These are phyloP conservation scores for Hanseniaspora lindneri DNA, from an alignment of 805 yeast species.

Conservation along the genomic window DNA sequence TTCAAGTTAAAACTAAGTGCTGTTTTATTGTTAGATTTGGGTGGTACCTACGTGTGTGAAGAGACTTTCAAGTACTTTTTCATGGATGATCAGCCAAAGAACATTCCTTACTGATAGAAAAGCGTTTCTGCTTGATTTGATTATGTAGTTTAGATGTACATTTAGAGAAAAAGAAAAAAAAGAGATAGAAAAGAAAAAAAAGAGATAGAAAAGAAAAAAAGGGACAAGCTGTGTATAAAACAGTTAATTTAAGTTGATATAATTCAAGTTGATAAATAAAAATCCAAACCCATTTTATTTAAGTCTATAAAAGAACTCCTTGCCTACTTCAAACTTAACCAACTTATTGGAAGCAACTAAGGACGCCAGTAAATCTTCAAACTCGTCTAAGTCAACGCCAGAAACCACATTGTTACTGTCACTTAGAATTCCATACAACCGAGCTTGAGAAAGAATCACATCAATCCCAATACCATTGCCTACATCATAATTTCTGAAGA, in stretches of 20 bases:
- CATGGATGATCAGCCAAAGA: slow-evolving; percentile 85
- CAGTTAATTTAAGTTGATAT: too few relatives aligned
- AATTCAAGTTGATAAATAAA: too few relatives aligned
- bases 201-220: too few relatives aligned
- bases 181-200: background rate
- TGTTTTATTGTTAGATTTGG: slow-evolving; percentile 64
- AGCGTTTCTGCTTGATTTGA: too few relatives aligned
- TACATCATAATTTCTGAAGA: slow-evolving; percentile 8
- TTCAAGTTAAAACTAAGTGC: slow-evolving; percentile 71
- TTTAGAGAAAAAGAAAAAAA: background rate
- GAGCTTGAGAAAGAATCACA: slow-evolving; percentile 8
- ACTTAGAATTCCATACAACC: slow-evolving; percentile 10
- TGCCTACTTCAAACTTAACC: background rate
- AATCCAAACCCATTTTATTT: background rate
- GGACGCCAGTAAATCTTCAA: background rate
- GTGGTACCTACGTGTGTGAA: slow-evolving; percentile 67
- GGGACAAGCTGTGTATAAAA: too few relatives aligned
- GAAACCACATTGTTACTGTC: slow-evolving; percentile 3
- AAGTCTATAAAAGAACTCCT: slow-evolving; percentile 12
- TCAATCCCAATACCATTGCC: slow-evolving; percentile 12
- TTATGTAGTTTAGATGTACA: background rate
- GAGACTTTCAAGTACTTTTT: slow-evolving; percentile 67
- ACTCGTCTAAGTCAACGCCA: slow-evolving; percentile 3
- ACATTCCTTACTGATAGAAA: slow-evolving; percentile 46
- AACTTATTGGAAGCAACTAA: background rate